A percentile compares a stretch with the other conserved stretches of the same genome.
Conservation (phyloP, 106 monocot genomes). For the Amphibolis antarctica region DNA sequence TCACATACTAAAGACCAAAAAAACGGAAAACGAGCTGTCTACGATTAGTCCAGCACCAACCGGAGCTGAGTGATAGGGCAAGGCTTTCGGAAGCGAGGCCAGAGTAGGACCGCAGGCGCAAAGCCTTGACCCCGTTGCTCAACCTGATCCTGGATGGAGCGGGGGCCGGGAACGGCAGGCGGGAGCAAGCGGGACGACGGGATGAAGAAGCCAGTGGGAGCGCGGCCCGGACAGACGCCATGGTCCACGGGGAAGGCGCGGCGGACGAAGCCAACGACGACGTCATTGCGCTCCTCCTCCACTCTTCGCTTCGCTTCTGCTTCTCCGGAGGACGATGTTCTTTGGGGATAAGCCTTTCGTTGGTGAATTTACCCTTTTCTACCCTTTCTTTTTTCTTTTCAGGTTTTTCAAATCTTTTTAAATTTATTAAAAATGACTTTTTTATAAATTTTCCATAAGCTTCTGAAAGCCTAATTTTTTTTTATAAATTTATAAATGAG, state of each 20-base stretch:
- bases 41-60: conserved; percentile 10
- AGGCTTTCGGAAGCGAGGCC: conserved; percentile 35
- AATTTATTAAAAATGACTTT: no score
- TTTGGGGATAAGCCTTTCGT: no score
- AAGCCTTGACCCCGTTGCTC: background rate
- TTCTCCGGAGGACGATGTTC: no score
- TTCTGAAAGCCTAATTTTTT: no score
- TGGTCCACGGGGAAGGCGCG: conserved; percentile 41
- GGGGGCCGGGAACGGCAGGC: background rate
- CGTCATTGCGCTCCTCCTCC: conserved; percentile 1
- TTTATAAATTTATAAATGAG: no score
- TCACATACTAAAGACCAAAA: background rate
- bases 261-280: conserved; percentile 3
- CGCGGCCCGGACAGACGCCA: conserved; percentile 57
- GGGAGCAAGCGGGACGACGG: background rate
- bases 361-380: no score
- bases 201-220: conserved; percentile 32
- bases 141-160: conserved; percentile 8
- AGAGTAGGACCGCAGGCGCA: conserved; percentile 38
- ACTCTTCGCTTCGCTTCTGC: no score
- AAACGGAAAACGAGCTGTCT: background rate
- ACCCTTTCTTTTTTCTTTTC: no score
- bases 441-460: no score
- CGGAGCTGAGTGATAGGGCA: conserved; percentile 24
- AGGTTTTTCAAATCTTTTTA: no score